A percentile compares a stretch with the other conserved stretches of the same genome.
phyloP scores from a whole-genome alignment of 768 basidiomycete genomes.

The Leccinum longicurvipes region DNA sequence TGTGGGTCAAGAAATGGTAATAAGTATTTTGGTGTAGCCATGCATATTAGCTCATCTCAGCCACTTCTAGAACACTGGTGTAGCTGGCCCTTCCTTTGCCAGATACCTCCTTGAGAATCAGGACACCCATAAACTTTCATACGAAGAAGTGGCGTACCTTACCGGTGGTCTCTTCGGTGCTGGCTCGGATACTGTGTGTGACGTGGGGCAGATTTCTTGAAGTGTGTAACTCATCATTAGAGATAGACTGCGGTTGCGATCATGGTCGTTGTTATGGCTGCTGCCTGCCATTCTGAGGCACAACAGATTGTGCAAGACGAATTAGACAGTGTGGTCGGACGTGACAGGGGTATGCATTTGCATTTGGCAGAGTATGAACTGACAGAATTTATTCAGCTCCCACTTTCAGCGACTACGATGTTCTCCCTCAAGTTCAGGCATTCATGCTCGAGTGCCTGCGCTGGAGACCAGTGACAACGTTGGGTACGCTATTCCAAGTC shows the following conservation, averaged over 20 bases:
- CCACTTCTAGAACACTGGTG: constrained; percentile 18
- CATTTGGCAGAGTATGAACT: not conserved
- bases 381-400: constrained; percentile 29
- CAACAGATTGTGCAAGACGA: constrained; percentile 52
- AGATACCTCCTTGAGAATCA: constrained; percentile 58
- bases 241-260: constrained; percentile 52
- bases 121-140: constrained; percentile 47
- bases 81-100: constrained; percentile 44
- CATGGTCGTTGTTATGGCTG: constrained; percentile 54
- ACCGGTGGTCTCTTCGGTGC: constrained; percentile 66
- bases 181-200: constrained; percentile 55
- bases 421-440: constrained; percentile 37
- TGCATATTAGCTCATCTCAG: not conserved
- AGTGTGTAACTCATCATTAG: not conserved
- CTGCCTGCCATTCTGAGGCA: constrained; percentile 51
- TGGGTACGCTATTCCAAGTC: constrained; percentile 18
- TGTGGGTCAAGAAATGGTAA: constrained; percentile 46
- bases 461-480: constrained; percentile 39
- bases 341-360: constrained; percentile 28
- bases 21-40: not conserved
- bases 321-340: constrained; percentile 50
- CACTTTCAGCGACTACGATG: constrained; percentile 37
- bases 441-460: constrained; percentile 41
- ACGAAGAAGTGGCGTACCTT: constrained; percentile 59
- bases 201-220: not conserved